A percentile compares a stretch with the other conserved stretches of the same genome.
Conservation (phyloP, 163 green algal species). For the Chlamydomonas reinhardtii region DNA sequence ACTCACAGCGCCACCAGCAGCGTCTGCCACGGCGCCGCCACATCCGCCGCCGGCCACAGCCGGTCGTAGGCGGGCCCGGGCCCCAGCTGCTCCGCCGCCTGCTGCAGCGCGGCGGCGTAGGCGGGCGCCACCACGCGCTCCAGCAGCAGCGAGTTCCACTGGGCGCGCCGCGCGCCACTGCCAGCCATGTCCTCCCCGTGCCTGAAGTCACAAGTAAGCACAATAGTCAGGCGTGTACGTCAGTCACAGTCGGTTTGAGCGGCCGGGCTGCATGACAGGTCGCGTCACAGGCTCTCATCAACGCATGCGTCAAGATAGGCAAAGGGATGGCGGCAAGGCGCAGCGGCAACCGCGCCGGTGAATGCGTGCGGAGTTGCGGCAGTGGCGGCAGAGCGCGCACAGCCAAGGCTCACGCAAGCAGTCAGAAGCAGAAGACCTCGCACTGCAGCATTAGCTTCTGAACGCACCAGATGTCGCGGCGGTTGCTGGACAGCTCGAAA, state of each 20-base stretch:
- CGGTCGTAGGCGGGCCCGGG: slow-evolving; percentile 51
- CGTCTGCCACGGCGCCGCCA: slow-evolving; percentile 63
- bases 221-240: too few relatives aligned
- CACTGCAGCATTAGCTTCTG: too few relatives aligned
- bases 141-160: slow-evolving; percentile 79
- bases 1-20: slow-evolving; percentile 54
- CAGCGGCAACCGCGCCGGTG: too few relatives aligned
- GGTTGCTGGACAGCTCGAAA: slow-evolving; percentile 88
- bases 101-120: slow-evolving; percentile 67
- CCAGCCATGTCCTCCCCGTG: slow-evolving; percentile 78
- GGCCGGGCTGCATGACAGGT: too few relatives aligned
- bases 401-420: too few relatives aligned
- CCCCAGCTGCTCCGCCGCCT: slow-evolving; percentile 65
- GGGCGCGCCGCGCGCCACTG: slow-evolving; percentile 64
- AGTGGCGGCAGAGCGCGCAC: too few relatives aligned
- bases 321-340: too few relatives aligned
- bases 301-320: too few relatives aligned
- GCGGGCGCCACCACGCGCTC: slow-evolving; percentile 65
- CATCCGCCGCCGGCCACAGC: slow-evolving; percentile 57
- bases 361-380: too few relatives aligned
- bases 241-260: too few relatives aligned
- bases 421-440: too few relatives aligned
- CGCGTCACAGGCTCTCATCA: too few relatives aligned
- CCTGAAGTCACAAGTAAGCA: slow-evolving; percentile 13
- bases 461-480: slow-evolving; percentile 81